These are phyloP conservation scores for Pichia heedii DNA, from an alignment of 805 yeast species.

Conservation along the genomic window DNA sequence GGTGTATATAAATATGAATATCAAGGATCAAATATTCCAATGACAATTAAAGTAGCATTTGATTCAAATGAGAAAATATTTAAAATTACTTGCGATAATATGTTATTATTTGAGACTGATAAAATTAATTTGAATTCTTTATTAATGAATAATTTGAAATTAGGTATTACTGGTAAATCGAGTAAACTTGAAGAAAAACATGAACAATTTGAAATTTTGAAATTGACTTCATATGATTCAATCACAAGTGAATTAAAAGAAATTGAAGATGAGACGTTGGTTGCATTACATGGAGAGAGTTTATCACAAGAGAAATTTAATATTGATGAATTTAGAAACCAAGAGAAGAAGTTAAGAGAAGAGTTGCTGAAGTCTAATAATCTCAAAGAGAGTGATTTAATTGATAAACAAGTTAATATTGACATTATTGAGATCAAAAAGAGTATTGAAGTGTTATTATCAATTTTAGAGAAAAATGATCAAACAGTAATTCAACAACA, in stretches of 20 bases:
- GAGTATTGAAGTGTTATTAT: neutral
- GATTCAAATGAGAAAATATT: conserved; percentile 26
- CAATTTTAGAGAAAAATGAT: neutral
- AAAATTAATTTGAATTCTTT: conserved; percentile 36
- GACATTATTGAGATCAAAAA: neutral
- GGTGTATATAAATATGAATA: conserved; percentile 33
- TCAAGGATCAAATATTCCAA: conserved; percentile 63
- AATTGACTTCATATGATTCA: conserved; percentile 45
- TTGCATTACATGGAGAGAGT: conserved; percentile 17
- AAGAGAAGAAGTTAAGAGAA: conserved; percentile 16
- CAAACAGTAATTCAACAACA: conserved; percentile 6
- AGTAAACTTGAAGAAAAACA: conserved; percentile 27
- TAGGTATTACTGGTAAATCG: conserved; percentile 49
- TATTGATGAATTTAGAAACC: conserved; percentile 11
- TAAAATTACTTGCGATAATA: conserved; percentile 66
- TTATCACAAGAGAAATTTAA: neutral
- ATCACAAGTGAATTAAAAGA: conserved; percentile 25
- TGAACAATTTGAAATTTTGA: conserved; percentile 59
- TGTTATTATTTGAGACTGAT: conserved; percentile 58
- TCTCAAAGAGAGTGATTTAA: neutral
- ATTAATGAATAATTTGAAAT: conserved; percentile 26
- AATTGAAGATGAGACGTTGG: conserved; percentile 18
- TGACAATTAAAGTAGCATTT: conserved; percentile 57
- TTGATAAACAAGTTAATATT: conserved; percentile 7
- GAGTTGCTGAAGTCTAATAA: neutral